phyloP scores from a whole-genome alignment of 169 alveolate genomes.

The Cryptosporidium muris region DNA sequence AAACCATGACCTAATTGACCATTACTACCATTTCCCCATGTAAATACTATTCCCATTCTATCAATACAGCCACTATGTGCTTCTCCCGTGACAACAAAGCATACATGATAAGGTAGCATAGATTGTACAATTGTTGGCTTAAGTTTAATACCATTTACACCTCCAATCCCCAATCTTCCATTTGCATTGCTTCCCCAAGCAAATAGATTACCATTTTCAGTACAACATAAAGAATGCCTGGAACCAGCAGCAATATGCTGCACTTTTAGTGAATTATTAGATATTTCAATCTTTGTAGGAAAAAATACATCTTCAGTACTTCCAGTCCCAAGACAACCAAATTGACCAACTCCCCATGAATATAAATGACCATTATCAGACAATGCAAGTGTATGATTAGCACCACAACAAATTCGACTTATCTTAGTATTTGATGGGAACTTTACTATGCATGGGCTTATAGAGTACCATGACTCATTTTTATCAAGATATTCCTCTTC shows the following conservation, averaged over 20 bases:
- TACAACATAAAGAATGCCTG: conserved; percentile 51
- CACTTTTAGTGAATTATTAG: conserved; percentile 2
- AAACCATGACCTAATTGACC: conserved; percentile 84
- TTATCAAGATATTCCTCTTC: conserved; percentile 9
- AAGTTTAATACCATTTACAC: conserved; percentile 30
- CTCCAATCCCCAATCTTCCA: conserved; percentile 45
- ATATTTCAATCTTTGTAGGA: conserved; percentile 31
- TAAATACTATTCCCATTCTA: conserved; percentile 81
- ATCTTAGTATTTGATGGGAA: conserved; percentile 38
- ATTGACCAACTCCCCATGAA: conserved; percentile 54
- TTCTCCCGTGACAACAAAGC: conserved; percentile 83
- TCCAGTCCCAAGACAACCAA: conserved; percentile 61
- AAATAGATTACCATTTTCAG: conserved; percentile 23
- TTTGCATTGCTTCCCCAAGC: conserved; percentile 62
- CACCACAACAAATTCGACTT: conserved; percentile 59
- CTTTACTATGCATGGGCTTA: conserved; percentile 33
- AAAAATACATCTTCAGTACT: conserved; percentile 18
- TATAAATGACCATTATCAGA: conserved; percentile 16
- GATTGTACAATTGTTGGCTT: conserved; percentile 21
- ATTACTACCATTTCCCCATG: conserved; percentile 87
- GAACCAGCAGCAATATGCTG: conserved; percentile 58
- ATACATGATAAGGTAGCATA: conserved; percentile 21
- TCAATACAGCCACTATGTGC: conserved; percentile 88
- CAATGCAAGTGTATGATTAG: conserved; percentile 36
- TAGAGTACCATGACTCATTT: conserved; percentile 51